Percentiles rank a stretch among this genome's conserved stretches.
phyloP scores from a whole-genome alignment of 192 early-diverging fungal species.

The Podila clonocystis region DNA sequence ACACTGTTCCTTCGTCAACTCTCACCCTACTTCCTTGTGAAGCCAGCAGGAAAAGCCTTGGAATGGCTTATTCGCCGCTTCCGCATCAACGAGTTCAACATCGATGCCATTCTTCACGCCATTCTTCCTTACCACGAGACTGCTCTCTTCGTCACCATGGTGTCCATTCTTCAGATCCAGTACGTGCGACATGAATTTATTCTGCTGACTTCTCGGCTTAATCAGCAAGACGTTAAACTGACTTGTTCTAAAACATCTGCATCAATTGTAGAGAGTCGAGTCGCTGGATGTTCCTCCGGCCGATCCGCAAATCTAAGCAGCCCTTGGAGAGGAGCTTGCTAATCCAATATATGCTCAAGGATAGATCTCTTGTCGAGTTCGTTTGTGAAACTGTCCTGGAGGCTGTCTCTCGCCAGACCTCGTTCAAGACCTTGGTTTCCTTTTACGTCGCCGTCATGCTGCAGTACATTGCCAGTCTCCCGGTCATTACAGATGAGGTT shows the following conservation, averaged over 20 bases:
- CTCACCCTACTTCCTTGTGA: conserved; percentile 87
- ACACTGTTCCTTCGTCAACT: conserved; percentile 76
- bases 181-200: conserved; percentile 39
- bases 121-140: conserved; percentile 97
- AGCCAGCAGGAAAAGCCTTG: conserved; percentile 85
- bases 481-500: conserved; percentile 62
- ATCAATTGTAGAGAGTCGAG: conserved; percentile 52
- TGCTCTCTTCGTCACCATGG: conserved; percentile 84
- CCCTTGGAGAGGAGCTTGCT: conserved; percentile 77
- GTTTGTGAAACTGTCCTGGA: conserved; percentile 72
- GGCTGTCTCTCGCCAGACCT: conserved; percentile 38
- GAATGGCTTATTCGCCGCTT: conserved; percentile 95
- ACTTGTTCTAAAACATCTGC: neutral
- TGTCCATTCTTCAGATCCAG: conserved; percentile 75
- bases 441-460: conserved; percentile 75
- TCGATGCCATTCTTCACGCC: conserved; percentile 77
- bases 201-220: neutral
- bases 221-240: neutral
- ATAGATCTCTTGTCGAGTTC: conserved; percentile 79
- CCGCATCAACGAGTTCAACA: conserved; percentile 89
- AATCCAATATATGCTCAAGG: conserved; percentile 73
- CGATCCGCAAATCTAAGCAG: conserved; percentile 61
- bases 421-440: conserved; percentile 67
- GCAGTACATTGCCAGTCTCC: conserved; percentile 60
- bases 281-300: conserved; percentile 67